Base-by-base conservation (phyloP, 2,329 filamentous ascomycete species). In the Fusarium citri region DNA sequence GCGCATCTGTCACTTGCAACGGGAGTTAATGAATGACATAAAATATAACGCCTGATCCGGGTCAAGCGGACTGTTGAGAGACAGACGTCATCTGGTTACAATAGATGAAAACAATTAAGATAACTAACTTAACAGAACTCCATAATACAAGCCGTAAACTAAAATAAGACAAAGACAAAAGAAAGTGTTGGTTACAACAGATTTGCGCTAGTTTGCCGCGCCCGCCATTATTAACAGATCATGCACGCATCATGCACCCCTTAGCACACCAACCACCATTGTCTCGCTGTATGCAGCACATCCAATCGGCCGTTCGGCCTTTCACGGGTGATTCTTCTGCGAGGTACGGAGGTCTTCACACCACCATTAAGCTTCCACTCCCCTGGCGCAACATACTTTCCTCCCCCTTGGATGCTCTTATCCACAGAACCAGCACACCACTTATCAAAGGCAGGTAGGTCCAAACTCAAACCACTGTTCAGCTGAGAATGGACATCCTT, bases 361-460 rank as follows among this genome's bases (percentile, higher is more conserved):
- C 71, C 61, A 11, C 64, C 65, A 48, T 68, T 41, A 10, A 75
- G 42, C 57, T 48, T 68, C 73, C 72, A 75, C 6, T 72, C 68
- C 25, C 18, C 55, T 0, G 53, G 68, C 6, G 62, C 43, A 11
- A 67, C 15, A 34, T 75, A 75, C 31, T 64, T 75, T 7, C 71
- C 71, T 18, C 66, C 71, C 20, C 68, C 69, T 18, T 61, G 59
- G 2, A 66, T 37, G 2, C 30, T 64, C 53, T 73, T 72, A 23
- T 74, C 68, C 8, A 47, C 59, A 3, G 51, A 43, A n/a, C 49
- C 48, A 23, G 46, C 60, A 15, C 47, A 62, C 73, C 72, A 75
- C 43, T 74, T 69, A 12, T 75, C 70, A 31, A 75, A 75, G 0
- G 49, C 49, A 7, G 72, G 71, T 8, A 72, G 30, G 1, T 64